Base-by-base conservation (phyloP, 2,329 filamentous ascomycete genomes). In the Hymenoscyphus repandus region DNA sequence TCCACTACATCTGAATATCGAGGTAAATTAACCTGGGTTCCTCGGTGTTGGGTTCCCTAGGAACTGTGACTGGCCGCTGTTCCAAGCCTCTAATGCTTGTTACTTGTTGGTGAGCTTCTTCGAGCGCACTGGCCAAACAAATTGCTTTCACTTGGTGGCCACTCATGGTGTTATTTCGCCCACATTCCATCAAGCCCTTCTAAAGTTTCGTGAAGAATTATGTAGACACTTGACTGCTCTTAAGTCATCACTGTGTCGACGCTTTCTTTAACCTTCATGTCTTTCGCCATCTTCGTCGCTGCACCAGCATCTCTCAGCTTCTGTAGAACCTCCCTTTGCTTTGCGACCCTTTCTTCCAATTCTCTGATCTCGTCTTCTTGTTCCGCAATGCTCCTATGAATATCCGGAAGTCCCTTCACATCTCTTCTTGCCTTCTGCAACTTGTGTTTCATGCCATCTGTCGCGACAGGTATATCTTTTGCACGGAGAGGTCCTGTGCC, bases 391-490 rank as follows among this genome's bases (percentile, higher is more conserved):
- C 74, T 77, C 47, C 87, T 76, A 15, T 80, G 73, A 65, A 92
- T 80, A 69, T 91, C 88, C 9, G 85, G 86, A 59, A 93, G 68
- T 27, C 74, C 72, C 63, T 77, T 75, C 47, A 90, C 74, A 59
- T 83, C 79, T 32, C 74, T 76, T 45, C 87, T 77, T 45, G 91
- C 90, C 59, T 85, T 85, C 67, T 90, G 86, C 52, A 97, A 79
- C 69, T 89, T 88, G 69, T 91, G 84, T 69, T 89, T 91, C 61
- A 96, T 75, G 33, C 80, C 78, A 63, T 90, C 87, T 1, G 88
- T 87, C 33, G 88, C 89, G 2, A 83, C 79, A 2, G 86, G 82
- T 13, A 97, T 79, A 60, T 95, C 86, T 67, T 95, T 95, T 55
- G 78, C 58, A 5, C 53, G 57, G 22, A 67, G 52, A 1, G 59